phyloP scores from a whole-genome alignment of 2,329 filamentous ascomycete species.

The Aspergillus sp. region DNA sequence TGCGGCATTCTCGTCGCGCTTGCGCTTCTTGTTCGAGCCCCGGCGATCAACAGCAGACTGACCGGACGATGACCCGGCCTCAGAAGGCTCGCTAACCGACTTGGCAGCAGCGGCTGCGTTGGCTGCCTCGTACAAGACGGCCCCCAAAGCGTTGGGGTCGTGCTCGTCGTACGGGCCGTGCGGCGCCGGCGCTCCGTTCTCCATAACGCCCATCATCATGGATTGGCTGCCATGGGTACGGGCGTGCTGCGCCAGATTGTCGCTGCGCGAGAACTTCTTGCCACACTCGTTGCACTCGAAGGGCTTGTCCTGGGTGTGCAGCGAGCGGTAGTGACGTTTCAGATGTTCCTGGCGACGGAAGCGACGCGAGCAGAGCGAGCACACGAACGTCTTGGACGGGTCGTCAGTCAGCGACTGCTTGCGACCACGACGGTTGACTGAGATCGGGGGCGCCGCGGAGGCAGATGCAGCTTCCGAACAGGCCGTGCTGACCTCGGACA shows the following conservation, averaged over 20 bases:
- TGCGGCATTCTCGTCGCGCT: conserved; percentile 54
- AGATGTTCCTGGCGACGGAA: conserved; percentile 98
- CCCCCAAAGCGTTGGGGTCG: conserved; percentile 61
- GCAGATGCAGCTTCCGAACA: conserved; percentile 38
- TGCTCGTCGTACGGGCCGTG: conserved; percentile 40
- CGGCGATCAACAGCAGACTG: conserved; percentile 33
- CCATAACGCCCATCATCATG: conserved; percentile 82
- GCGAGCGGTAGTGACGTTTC: conserved; percentile 95
- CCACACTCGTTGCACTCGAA: conserved; percentile 97
- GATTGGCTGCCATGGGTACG: conserved; percentile 86
- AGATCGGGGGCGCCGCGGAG: conserved; percentile 32
- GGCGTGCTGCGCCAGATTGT: conserved; percentile 94
- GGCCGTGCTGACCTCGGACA: conserved; percentile 28
- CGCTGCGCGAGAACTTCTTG: conserved; percentile 97
- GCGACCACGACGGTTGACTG: conserved; percentile 82
- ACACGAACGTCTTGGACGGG: conserved; percentile 96
- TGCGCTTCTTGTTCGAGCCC: conserved; percentile 64
- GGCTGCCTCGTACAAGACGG: conserved; percentile 73
- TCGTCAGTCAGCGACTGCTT: conserved; percentile 98
- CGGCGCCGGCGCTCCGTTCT: conserved; percentile 32
- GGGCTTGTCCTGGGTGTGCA: conserved; percentile 97
- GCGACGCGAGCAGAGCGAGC: conserved; percentile 88
- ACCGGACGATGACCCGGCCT: conserved; percentile 6
- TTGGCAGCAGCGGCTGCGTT: conserved; percentile 59
- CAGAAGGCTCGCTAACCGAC: conserved; percentile 37